Base-by-base conservation (phyloP, 1,284 basidiomycete genomes). In the Melampsora americana region DNA sequence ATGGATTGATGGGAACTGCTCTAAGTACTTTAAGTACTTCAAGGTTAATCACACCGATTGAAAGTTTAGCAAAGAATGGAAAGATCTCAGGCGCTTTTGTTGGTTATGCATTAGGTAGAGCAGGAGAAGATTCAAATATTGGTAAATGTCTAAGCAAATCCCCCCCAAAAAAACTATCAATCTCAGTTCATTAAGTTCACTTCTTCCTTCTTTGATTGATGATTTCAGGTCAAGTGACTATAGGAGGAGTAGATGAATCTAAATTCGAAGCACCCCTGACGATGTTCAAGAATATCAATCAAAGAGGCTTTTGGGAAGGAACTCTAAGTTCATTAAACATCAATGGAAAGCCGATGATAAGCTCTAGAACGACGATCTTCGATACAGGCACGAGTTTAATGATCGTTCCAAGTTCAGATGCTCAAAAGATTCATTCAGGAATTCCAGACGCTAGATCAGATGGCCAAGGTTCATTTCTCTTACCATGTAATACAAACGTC, bases 1-100 rank as follows among this genome's bases (percentile, higher is more conserved):
- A 94, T 82, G 89, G 93, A 64, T 83, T 95, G 78, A 89, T 96
- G 90, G 90, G 92, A 77, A 86, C 93, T 79, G 90, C 90, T 64
- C 87, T 87, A 84, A 89, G 88, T 79, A 84, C 82, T 28, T 85
- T 92, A 71, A 91, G 90, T 39, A 83, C 90, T 78, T 88, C 92
- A 80, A 79, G 85, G 35, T 86, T 87, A 1, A 83, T 84, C 16
- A 94, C 92, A 0, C 90, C 90, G 11, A 87, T 92, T 65, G 91
- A 94, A 82, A 84, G 90, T 1, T 86, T 95, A 59, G 88, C 88
- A 9, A 79, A 84, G 35, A 84, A 84, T 1, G 89, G 88, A 50
- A 83, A 88, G 66, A 89, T 94, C 77, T 79, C 84, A 46, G 86
- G 87, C 6, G 87, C 91, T 5, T 90, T 94, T 80, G 88, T 89